Percentiles rank a stretch among this genome's conserved stretches.
Conservation (phyloP, 2,329 filamentous ascomycete genomes). For the Arachnopeziza araneosa region DNA sequence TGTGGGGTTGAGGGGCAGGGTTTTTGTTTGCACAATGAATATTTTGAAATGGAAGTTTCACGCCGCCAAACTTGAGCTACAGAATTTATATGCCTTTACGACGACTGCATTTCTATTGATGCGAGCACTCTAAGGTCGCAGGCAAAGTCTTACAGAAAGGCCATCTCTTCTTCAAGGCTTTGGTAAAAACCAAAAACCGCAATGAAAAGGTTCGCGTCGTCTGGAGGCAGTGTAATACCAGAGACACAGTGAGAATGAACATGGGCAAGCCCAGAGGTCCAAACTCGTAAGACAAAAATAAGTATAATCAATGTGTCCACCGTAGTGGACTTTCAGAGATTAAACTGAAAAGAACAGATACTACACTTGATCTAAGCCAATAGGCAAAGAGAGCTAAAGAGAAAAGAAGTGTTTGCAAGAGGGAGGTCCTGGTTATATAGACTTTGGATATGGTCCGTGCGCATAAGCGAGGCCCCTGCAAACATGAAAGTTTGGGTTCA, state of each 20-base stretch:
- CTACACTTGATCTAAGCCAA: constrained; percentile 8
- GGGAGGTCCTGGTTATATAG: background rate
- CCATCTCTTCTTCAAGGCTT: constrained; percentile 55
- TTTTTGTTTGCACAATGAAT: background rate
- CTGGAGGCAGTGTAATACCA: constrained; percentile 69
- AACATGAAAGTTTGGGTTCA: background rate
- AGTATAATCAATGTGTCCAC: constrained; percentile 73
- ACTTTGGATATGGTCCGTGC: background rate
- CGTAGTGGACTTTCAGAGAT: constrained; percentile 80
- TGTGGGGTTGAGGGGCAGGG: no score
- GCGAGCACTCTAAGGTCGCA: no score
- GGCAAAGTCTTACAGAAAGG: background rate
- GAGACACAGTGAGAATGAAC: constrained; percentile 61
- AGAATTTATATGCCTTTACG: no score
- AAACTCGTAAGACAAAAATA: constrained; percentile 60
- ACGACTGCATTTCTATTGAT: no score
- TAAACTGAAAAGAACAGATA: constrained; percentile 91
- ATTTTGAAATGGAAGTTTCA: background rate
- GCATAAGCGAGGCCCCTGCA: background rate
- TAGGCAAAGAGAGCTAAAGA: constrained; percentile 3
- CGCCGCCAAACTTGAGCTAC: no score
- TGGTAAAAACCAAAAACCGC: constrained; percentile 43
- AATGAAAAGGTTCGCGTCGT: constrained; percentile 66
- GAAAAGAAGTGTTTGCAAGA: background rate
- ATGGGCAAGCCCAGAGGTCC: constrained; percentile 69